Conservation (phyloP, 495 filamentous ascomycete genomes). For the Penicillium samsonianum region DNA sequence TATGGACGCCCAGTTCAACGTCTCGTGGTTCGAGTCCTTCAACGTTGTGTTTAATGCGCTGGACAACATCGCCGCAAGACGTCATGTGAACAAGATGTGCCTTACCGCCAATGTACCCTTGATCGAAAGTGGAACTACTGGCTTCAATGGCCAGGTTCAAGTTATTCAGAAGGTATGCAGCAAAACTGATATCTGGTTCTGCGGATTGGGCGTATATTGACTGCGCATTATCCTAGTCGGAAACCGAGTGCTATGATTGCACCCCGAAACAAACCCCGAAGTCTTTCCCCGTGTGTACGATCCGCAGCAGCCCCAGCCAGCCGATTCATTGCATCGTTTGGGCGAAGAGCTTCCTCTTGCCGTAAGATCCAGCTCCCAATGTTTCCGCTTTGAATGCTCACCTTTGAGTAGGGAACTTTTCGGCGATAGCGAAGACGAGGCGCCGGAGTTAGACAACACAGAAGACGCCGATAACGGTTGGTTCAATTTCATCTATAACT, state of each 20-base stretch:
- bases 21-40: constrained; percentile 86
- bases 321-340: constrained; percentile 99
- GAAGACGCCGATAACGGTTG: constrained; percentile 78
- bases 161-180: constrained; percentile 77
- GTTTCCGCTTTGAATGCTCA: not conserved
- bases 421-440: constrained; percentile 82
- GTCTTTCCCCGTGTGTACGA: constrained; percentile 92
- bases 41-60: constrained; percentile 92
- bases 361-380: constrained; percentile 43
- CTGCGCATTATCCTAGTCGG: constrained; percentile 51
- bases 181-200: not conserved
- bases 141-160: constrained; percentile 97
- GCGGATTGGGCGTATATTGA: constrained; percentile 16
- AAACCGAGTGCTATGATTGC: constrained; percentile 97
- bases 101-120: constrained; percentile 86
- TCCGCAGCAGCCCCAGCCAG: constrained; percentile 90
- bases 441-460: constrained; percentile 67
- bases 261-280: constrained; percentile 85
- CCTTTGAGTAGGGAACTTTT: constrained; percentile 70
- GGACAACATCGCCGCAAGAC: constrained; percentile 90
- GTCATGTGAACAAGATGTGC: constrained; percentile 98
- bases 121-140: constrained; percentile 96
- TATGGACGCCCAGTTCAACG: constrained; percentile 86
- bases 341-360: constrained; percentile 94
- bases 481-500: constrained; percentile 12